Evolutionary conservation across 257 asterid species (phyloP).

Genomic region (Lycium ferocissimum): DNA sequence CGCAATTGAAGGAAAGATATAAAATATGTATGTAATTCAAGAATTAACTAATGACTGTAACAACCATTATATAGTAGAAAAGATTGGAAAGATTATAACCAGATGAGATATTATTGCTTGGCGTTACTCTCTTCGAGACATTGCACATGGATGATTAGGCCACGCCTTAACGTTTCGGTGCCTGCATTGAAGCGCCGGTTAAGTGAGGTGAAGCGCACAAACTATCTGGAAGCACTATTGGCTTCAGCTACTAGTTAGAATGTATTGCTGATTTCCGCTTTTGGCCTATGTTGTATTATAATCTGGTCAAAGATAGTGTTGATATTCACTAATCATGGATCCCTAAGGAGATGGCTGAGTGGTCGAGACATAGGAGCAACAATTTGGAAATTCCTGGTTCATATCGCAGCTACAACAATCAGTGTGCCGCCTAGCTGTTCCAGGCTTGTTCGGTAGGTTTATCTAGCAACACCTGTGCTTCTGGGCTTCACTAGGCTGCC

Average conservation of each 20-base stretch:
- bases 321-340: background rate
- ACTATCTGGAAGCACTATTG: background rate
- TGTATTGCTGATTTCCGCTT: background rate
- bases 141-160: background rate
- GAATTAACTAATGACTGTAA: background rate
- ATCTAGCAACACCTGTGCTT: background rate
- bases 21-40: background rate
- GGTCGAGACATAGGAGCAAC: background rate
- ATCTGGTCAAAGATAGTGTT: constrained; percentile 2
- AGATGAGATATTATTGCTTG: background rate
- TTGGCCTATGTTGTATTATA: background rate
- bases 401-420: background rate
- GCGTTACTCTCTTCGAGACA: background rate
- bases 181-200: background rate
- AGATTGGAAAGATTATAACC: background rate
- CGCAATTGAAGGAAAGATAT: background rate
- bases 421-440: background rate
- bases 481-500: background rate
- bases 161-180: background rate
- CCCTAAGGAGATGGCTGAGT: background rate
- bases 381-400: background rate
- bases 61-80: background rate
- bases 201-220: background rate
- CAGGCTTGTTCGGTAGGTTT: background rate
- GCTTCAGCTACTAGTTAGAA: background rate